Base-by-base conservation (phyloP, 2,329 filamentous ascomycete species). In the Juglanconis oblonga region DNA sequence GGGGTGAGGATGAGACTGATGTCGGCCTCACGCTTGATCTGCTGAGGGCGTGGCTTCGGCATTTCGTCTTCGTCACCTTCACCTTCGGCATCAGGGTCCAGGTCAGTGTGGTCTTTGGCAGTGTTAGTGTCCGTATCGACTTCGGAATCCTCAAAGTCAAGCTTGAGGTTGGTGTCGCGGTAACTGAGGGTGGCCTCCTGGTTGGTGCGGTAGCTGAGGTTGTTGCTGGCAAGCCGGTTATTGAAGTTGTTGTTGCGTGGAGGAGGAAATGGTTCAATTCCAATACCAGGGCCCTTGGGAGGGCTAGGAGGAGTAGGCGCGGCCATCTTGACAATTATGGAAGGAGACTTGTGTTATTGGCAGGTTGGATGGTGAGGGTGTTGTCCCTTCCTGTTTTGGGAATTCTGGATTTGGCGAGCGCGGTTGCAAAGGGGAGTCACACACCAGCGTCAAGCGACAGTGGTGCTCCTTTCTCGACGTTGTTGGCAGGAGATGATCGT, bases 1-100 rank as follows among this genome's bases (percentile, higher is more conserved):
- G 71, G 50, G 24, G 72, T 80, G 42, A 86, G 69, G 55, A 82
- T 68, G 32, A 75, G 74, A 55, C 78, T 83, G 63, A 87, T 66
- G 62, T 86, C 82, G 45, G 81, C 76, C 42, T 81, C 74, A 17
- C 79, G 77, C 60, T 76, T 77, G 44, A 49, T 14, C 59, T 71
- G 69, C 45, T 69, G 67, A 52, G 64, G 55, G 68, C 73, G 60
- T 68, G 71, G 52, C 65, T 66, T 57, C 55, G 71, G 73, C 78
- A 80, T 80, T 61, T 68, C 67, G 36, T 45, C 55, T 36, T 38
- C 53, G 49, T 52, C 36, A 52, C 48, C 35, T 8, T 52, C 49
- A n/a, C 32, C 55, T 33, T 57, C 48, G 33, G 45, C 55, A 36
- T 57, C 55, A 45, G 36, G 24, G 17, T 56, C 52, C 24, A 40